Percentiles rank a stretch among this genome's conserved stretches.
Evolutionary conservation across 2,329 filamentous ascomycete species (phyloP).

Genomic region (Emergomyces orientalis): DNA sequence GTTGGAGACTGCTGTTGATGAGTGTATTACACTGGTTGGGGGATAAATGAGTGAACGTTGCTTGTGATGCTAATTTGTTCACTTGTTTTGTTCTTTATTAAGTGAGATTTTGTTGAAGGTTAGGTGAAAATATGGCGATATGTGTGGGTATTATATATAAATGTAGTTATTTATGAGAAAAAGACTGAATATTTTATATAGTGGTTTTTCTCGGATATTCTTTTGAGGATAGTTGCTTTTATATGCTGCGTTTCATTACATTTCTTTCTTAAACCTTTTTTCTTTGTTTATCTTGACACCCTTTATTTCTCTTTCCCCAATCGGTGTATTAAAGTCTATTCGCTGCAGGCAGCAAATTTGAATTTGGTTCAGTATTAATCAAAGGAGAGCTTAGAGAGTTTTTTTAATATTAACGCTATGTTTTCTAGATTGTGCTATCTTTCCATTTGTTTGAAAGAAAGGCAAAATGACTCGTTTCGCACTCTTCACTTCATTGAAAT

Average conservation of each 20-base stretch:
- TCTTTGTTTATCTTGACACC: neutral
- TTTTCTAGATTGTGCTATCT: neutral
- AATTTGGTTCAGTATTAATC: too few relatives aligned
- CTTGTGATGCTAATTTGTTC: neutral
- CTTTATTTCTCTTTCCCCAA: neutral
- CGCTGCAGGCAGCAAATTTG: neutral
- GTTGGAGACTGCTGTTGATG: conserved; percentile 47
- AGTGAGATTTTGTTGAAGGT: neutral
- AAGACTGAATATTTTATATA: neutral
- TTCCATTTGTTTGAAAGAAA: neutral
- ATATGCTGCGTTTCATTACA: neutral
- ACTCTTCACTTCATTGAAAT: neutral
- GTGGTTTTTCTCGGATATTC: neutral
- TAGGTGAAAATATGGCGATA: neutral
- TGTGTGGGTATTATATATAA: neutral
- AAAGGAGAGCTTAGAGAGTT: too few relatives aligned
- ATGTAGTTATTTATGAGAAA: neutral
- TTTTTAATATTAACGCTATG: too few relatives aligned
- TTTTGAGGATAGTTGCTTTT: neutral
- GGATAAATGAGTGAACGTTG: conserved; percentile 5
- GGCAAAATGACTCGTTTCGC: neutral
- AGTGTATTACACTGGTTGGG: conserved; percentile 46
- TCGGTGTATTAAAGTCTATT: neutral
- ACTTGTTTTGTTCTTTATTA: neutral
- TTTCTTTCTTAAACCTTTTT: neutral